phyloP scores from a whole-genome alignment of 2,329 filamentous ascomycete species.

The Clonostachys rhizophaga region DNA sequence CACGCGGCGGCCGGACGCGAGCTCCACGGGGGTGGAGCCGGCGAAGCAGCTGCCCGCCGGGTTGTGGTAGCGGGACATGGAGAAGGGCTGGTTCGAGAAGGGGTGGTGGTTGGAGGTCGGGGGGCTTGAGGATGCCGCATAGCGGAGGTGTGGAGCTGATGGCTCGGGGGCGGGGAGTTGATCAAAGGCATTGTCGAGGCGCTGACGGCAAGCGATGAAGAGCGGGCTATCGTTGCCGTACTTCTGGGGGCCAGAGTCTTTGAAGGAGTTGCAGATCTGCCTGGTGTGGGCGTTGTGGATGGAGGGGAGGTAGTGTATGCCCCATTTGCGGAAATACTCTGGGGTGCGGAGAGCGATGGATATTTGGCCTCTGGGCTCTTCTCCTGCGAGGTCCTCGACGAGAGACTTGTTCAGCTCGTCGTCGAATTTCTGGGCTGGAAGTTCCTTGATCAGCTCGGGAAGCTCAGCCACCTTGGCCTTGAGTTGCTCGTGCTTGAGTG shows the following conservation, averaged over 20 bases:
- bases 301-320: slow-evolving; percentile 51
- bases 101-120: slow-evolving; percentile 7
- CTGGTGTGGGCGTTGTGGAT: slow-evolving; percentile 49
- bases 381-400: slow-evolving; percentile 39
- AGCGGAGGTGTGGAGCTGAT: neutral
- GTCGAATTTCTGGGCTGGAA: slow-evolving; percentile 25
- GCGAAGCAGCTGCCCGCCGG: slow-evolving; percentile 45
- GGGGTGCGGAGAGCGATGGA: slow-evolving; percentile 34
- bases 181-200: slow-evolving; percentile 45
- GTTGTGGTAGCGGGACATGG: slow-evolving; percentile 39
- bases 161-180: slow-evolving; percentile 36
- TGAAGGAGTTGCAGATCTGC: slow-evolving; percentile 59
- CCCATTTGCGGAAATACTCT: slow-evolving; percentile 44
- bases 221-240: slow-evolving; percentile 46
- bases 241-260: slow-evolving; percentile 51
- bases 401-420: slow-evolving; percentile 44
- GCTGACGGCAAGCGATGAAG: slow-evolving; percentile 43
- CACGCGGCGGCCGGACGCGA: slow-evolving; percentile 32
- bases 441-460: slow-evolving; percentile 15
- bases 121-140: neutral
- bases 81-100: slow-evolving; percentile 11
- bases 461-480: slow-evolving; percentile 14
- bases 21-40: slow-evolving; percentile 36
- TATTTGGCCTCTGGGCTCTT: slow-evolving; percentile 42
- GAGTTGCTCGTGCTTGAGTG: neutral